Percentiles rank a stretch among this genome's conserved stretches.
phyloP scores from a whole-genome alignment of 441 rosid species.

The Melastoma candidum region DNA sequence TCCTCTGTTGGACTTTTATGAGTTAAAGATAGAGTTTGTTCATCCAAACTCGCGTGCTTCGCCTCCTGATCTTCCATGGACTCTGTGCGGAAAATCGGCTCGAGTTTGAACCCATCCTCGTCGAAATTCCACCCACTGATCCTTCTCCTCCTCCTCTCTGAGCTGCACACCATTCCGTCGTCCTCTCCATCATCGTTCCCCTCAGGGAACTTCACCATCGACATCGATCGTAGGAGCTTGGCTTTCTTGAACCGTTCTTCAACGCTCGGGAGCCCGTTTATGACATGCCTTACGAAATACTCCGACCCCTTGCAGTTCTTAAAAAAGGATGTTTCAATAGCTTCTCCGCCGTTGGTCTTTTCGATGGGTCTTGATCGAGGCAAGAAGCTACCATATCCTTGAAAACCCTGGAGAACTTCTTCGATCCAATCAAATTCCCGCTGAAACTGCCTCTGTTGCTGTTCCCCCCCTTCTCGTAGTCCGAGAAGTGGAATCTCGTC shows the following conservation, averaged over 20 bases:
- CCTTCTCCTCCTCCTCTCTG: constrained; percentile 27
- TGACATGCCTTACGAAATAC: constrained; percentile 37
- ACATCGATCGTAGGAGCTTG: constrained; percentile 14
- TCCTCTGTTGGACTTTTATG: background rate
- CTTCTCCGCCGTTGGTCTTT: constrained; percentile 66
- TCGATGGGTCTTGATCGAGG: constrained; percentile 68
- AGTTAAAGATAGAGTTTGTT: constrained; percentile 17
- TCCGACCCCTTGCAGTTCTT: constrained; percentile 56
- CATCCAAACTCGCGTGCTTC: constrained; percentile 27
- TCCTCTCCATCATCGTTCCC: constrained; percentile 8
- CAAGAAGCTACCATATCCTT: constrained; percentile 77
- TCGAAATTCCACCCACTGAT: constrained; percentile 88
- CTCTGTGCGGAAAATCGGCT: constrained; percentile 56
- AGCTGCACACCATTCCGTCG: background rate
- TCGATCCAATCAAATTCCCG: constrained; percentile 7
- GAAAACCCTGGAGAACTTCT: constrained; percentile 66
- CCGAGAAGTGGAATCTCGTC: constrained; percentile 55
- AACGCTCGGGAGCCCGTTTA: constrained; percentile 50
- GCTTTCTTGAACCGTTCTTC: constrained; percentile 46
- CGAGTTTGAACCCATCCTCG: constrained; percentile 58
- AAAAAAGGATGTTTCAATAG: constrained; percentile 65
- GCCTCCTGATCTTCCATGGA: constrained; percentile 9
- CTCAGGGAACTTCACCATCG: constrained; percentile 1
- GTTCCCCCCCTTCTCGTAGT: constrained; percentile 41
- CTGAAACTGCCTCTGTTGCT: constrained; percentile 6